These are phyloP conservation scores for Wickerhamiella allomyrinae DNA, from an alignment of 805 yeast genomes.

Conservation along the genomic window DNA sequence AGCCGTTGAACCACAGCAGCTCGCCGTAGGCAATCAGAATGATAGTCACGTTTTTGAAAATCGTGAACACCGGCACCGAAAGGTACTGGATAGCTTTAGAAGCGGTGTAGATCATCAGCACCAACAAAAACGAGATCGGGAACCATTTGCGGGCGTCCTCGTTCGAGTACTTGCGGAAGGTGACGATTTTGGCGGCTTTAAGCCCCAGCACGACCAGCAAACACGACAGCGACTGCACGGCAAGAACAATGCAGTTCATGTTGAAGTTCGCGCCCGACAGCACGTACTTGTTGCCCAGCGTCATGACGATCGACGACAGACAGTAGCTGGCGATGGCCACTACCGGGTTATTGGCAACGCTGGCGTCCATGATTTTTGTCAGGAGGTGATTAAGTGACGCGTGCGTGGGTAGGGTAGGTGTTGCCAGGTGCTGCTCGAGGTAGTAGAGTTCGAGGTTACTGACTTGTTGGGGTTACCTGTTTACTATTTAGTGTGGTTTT, in stretches of 20 bases:
- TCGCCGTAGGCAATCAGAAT: conserved; percentile 97
- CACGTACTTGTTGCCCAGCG: conserved; percentile 92
- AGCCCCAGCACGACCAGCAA: conserved; percentile 55
- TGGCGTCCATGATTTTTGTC: conserved; percentile 10
- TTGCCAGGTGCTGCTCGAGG: too few species aligned
- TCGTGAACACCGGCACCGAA: conserved; percentile 91
- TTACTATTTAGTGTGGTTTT: too few species aligned
- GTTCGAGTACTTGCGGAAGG: conserved; percentile 70
- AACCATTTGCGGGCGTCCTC: conserved; percentile 89
- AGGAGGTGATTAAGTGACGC: too few species aligned
- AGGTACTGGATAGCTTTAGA: conserved; percentile 88
- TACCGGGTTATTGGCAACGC: conserved; percentile 23
- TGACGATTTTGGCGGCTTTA: conserved; percentile 61
- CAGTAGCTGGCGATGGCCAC: conserved; percentile 45
- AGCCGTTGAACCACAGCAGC: conserved; percentile 92
- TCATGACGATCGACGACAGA: conserved; percentile 89
- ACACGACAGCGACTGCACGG: conserved; percentile 81
- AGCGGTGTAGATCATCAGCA: conserved; percentile 88
- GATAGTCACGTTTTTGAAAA: conserved; percentile 93
- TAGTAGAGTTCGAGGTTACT: too few species aligned
- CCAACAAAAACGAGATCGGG: conserved; percentile 82
- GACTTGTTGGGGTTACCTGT: too few species aligned
- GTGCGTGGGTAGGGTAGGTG: too few species aligned
- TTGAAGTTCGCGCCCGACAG: conserved; percentile 64
- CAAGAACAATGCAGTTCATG: conserved; percentile 79